phyloP scores from a whole-genome alignment of 352 stramenopile genomes.

The Phytophthora megakarya region DNA sequence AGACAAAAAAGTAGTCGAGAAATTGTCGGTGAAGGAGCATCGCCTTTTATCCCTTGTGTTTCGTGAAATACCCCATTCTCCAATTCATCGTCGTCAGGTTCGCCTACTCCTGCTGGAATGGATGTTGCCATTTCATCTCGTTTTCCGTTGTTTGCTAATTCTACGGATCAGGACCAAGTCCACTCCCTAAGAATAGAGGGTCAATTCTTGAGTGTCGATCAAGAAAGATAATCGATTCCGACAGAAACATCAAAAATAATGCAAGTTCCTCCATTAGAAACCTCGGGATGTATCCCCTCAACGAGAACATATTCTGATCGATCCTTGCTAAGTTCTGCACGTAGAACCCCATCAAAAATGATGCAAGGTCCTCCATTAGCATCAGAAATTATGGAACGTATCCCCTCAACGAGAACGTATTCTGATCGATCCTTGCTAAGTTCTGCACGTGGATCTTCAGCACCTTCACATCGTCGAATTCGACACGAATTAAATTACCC shows the following conservation, averaged over 20 bases:
- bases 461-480: constrained; percentile 19
- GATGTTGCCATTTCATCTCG: constrained; percentile 27
- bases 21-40: constrained; percentile 44
- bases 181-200: constrained; percentile 30
- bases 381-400: constrained; percentile 10
- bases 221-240: neutral
- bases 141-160: neutral
- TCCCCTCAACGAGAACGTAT: constrained; percentile 15
- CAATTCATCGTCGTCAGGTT: constrained; percentile 23
- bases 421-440: neutral
- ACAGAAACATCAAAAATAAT: neutral
- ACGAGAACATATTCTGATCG: constrained; percentile 1
- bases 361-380: constrained; percentile 26
- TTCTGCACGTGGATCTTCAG: constrained; percentile 17
- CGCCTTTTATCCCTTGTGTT: constrained; percentile 34
- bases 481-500: constrained; percentile 26
- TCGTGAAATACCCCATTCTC: constrained; percentile 74
- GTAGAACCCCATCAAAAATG: neutral
- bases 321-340: neutral
- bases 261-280: constrained; percentile 25
- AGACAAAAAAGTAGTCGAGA: constrained; percentile 67
- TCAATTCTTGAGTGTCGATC: neutral
- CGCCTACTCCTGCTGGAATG: constrained; percentile 14
- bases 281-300: constrained; percentile 9
- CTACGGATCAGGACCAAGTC: neutral